Evolutionary conservation across 1,139 yeast species (phyloP).

Genomic region (Geotrichum histeridarum): DNA sequence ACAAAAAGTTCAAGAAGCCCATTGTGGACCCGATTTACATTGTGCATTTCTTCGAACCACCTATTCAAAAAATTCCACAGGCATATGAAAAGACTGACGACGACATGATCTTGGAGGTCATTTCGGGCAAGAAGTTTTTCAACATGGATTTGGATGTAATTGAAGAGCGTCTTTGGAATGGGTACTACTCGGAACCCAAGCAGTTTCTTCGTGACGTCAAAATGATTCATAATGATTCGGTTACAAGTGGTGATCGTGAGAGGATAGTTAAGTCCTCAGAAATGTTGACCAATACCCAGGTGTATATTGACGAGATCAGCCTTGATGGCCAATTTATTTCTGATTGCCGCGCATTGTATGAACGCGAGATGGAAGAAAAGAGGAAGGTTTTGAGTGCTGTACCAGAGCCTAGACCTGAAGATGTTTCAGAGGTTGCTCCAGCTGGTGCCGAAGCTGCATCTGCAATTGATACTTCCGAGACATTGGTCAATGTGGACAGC

Average conservation of each 20-base stretch:
- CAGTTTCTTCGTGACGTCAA: constrained; percentile 82
- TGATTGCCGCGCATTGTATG: constrained; percentile 71
- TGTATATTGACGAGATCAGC: constrained; percentile 84
- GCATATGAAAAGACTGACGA: constrained; percentile 56
- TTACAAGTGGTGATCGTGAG: constrained; percentile 75
- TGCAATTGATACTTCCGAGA: constrained; percentile 16
- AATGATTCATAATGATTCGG: constrained; percentile 75
- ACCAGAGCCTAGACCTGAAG: not conserved
- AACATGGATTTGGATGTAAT: constrained; percentile 93
- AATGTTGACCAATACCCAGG: constrained; percentile 94
- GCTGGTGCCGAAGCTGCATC: not conserved
- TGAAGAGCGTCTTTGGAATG: constrained; percentile 96
- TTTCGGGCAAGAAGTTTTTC: constrained; percentile 65
- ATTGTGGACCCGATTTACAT: constrained; percentile 71
- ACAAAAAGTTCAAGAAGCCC: constrained; percentile 87
- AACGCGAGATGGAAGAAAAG: constrained; percentile 48
- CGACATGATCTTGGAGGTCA: constrained; percentile 72
- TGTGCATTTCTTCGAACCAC: constrained; percentile 71
- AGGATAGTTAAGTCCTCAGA: constrained; percentile 84
- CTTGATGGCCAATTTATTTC: constrained; percentile 58
- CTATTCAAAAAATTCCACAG: constrained; percentile 29
- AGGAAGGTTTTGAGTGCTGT: constrained; percentile 4
- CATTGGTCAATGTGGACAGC: not conserved
- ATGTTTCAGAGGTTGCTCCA: not conserved
- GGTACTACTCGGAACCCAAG: constrained; percentile 86